Conservation (phyloP, 768 basidiomycete species). For the Boletus huronensis region DNA sequence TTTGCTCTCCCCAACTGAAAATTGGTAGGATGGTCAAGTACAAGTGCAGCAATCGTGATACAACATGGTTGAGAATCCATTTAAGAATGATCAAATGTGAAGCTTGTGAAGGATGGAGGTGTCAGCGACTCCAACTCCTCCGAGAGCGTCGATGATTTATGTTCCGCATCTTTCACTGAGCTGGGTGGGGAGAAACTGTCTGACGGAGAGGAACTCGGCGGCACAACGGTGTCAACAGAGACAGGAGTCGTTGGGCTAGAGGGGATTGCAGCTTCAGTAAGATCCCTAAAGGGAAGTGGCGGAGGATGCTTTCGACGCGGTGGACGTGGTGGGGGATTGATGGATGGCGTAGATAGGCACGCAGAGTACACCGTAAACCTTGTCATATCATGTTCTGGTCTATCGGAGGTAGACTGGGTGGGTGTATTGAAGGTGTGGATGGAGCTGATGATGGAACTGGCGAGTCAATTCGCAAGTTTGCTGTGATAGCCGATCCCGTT, state of each 20-base stretch:
- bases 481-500: slow-evolving; percentile 23
- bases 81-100: neutral
- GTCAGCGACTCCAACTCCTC: neutral
- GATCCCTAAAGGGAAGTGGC: neutral
- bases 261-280: neutral
- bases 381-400: slow-evolving; percentile 9
- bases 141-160: neutral
- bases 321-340: slow-evolving; percentile 12
- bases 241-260: neutral
- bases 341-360: neutral
- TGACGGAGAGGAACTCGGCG: slow-evolving; percentile 22
- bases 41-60: neutral
- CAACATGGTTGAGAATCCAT: neutral
- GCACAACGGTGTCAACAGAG: neutral
- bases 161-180: neutral
- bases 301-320: slow-evolving; percentile 15
- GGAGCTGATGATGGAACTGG: slow-evolving; percentile 32
- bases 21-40: neutral
- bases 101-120: neutral
- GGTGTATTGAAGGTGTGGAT: slow-evolving; percentile 51
- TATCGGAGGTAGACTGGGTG: slow-evolving; percentile 39
- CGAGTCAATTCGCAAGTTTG: slow-evolving; percentile 12
- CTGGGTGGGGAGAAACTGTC: slow-evolving; percentile 17
- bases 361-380: slow-evolving; percentile 19
- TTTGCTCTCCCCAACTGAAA: neutral